Evolutionary conservation across 768 basidiomycete species (phyloP), one percentile per base, ranked within the genome.

Genomic region (Boletellus ananiceps): DNA sequence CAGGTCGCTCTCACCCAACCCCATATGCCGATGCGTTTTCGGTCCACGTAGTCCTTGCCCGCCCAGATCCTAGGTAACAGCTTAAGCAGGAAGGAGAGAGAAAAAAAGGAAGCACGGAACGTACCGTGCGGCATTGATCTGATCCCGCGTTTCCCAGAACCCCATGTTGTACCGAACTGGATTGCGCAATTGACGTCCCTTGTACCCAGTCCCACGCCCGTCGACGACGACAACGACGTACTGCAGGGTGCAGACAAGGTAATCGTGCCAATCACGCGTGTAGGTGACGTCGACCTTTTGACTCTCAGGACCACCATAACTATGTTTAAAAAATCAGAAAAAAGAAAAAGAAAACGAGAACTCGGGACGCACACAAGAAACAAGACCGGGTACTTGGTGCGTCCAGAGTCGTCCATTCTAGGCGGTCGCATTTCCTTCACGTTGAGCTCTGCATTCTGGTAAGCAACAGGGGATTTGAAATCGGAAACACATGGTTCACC

Each of bases 321-420:
- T 90, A 58, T 32, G 23, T 49, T 29, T 29, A 9, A 31, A 52
- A 38, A 50, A 44, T 56, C 37, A 56, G 32, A 41, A 48, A 55
- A 47, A 19, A 12, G 35, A 7, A 14, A 45, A 29, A 21, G 29
- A 23, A 19, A 31, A 25, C 23, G 23, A 3, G 32, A 21, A 21
- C 40, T 25, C 7, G 39, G 11, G 18, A 57, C 59, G 59, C 65
- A 94, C 81, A 95, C 89, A 38, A 79, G 74, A 74, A 98, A 93
- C 25, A 99, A 73, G 18, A 97, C 93, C 1, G 96, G 90, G 62
- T 99, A 98, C 66, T 95, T 93, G 8, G 87, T 91, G 38, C 89
- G 82, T n/a, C 96, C 96, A 18, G 91, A 86, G 59, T 88, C 84
- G 58, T 99, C 96, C 84, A 98, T 88, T 50, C 80, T 77, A 4